Evolutionary conservation across 768 basidiomycete species (phyloP).

Genomic region (Lentinus tigrinus): DNA sequence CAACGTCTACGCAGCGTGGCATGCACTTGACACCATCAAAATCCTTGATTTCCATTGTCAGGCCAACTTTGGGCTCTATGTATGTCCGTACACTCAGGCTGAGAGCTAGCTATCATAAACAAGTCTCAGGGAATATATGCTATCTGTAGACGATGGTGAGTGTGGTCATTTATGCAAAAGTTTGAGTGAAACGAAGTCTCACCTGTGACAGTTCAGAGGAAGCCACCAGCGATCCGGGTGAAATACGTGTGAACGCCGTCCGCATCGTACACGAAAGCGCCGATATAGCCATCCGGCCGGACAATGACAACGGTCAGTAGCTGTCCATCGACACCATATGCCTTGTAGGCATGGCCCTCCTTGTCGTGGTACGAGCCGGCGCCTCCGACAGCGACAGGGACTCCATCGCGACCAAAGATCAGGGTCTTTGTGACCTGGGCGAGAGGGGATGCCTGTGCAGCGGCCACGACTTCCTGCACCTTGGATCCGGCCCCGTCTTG

Average conservation of each 20-base stretch:
- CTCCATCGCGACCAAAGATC: neutral
- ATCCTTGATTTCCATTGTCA: too few species aligned
- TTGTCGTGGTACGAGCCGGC: conserved; percentile 5
- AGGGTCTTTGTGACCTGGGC: neutral
- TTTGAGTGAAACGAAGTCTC: too few species aligned
- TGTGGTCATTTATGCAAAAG: too few species aligned
- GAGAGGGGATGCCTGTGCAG: neutral
- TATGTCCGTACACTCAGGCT: too few species aligned
- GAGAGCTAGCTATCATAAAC: too few species aligned
- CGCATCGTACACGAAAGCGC: conserved; percentile 1
- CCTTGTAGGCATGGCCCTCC: conserved; percentile 9
- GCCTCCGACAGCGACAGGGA: neutral
- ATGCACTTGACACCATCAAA: too few species aligned
- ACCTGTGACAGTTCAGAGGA: too few species aligned
- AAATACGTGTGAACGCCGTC: neutral
- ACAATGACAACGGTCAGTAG: conserved; percentile 6
- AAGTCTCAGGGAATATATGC: too few species aligned
- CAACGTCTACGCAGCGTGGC: too few species aligned
- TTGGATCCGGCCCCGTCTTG: neutral
- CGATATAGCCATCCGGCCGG: conserved; percentile 17
- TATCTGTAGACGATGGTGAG: too few species aligned
- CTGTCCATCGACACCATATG: conserved; percentile 5
- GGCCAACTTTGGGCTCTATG: too few species aligned
- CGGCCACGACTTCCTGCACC: neutral
- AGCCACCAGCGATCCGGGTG: neutral